Evolutionary conservation across 768 basidiomycete genomes (phyloP), one percentile per base, ranked within the genome.

Genomic region (Neoboletus magnificus): DNA sequence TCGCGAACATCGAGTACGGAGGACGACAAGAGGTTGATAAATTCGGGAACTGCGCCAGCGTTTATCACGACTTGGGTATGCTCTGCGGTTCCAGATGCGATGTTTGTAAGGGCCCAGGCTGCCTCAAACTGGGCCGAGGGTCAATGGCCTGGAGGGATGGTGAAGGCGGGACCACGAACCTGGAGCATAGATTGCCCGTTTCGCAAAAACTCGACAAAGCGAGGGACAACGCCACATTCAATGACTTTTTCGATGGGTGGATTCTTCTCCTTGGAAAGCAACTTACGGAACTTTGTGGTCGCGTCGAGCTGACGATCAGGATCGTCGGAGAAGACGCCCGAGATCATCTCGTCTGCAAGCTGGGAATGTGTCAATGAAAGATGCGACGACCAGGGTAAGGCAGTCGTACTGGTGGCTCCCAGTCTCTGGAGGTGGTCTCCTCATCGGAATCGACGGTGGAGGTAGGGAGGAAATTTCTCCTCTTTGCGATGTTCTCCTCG

Each of bases 231-330:
- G 54, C 93, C 91, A 73, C 94, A 97, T 65, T 94, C 92, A 71
- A 96, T 98, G 63, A 99, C 97, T 72, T 87, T 86, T 73, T 99
- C 97, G 71, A 99, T 99, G 20, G 96, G 97, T 45, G 97, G 97
- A 72, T 98, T 99, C 79, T 95, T 96, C 78, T 99, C 97, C 77
- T 99, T 99, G 62, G 95, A 98, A 60, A 99, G 84, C 39, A 99
- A 82, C 76, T 98, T 99, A 66, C 97, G 88, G 81, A 98, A 98
- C 76, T 91, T 96, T 69, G 93, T 98, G 18, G 97, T 98, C 69
- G 96, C 91, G 73, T 98, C 95, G 57, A 96, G 79, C 74, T 99
- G 97, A 64, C 84, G 87, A 56, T 97, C 93, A 30, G 87, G 78
- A 71, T 95, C 89, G 49, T 94, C 87, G 23, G 91, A 93, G 73